These are phyloP conservation scores for Phytophthora nicotianae DNA, from an alignment of 352 stramenopile genomes.

Conservation along the genomic window DNA sequence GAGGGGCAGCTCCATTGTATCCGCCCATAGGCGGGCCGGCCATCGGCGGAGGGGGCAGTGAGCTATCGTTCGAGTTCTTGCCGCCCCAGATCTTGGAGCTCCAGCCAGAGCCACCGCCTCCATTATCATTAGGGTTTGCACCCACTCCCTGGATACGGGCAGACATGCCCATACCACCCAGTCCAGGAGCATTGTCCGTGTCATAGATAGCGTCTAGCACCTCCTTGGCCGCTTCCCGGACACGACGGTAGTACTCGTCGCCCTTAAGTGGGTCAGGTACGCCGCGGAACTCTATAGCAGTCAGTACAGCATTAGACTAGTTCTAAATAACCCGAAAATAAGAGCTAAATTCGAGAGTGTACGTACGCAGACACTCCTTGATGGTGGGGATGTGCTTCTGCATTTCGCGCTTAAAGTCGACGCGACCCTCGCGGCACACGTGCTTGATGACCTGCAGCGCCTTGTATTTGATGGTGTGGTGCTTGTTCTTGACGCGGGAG, in stretches of 20 bases:
- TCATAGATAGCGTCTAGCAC: constrained; percentile 95
- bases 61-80: constrained; percentile 66
- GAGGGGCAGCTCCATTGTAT: constrained; percentile 42
- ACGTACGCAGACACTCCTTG: constrained; percentile 92
- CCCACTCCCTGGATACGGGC: constrained; percentile 82
- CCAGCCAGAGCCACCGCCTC: constrained; percentile 53
- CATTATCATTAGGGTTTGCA: constrained; percentile 57
- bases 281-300: constrained; percentile 84
- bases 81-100: constrained; percentile 73
- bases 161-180: constrained; percentile 80
- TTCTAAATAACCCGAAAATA: constrained; percentile 3
- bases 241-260: constrained; percentile 93
- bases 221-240: constrained; percentile 94
- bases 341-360: neutral
- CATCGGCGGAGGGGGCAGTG: constrained; percentile 49
- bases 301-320: constrained; percentile 9
- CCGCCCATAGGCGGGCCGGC: constrained; percentile 57
- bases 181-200: constrained; percentile 70
- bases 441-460: constrained; percentile 94
- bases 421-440: constrained; percentile 87
- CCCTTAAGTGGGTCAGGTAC: constrained; percentile 93
- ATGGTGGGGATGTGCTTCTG: constrained; percentile 90
- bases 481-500: constrained; percentile 93
- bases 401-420: constrained; percentile 93
- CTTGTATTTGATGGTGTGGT: constrained; percentile 96